Conservation (phyloP, 495 filamentous ascomycete species). For the Chaetomidium leptoderma region DNA sequence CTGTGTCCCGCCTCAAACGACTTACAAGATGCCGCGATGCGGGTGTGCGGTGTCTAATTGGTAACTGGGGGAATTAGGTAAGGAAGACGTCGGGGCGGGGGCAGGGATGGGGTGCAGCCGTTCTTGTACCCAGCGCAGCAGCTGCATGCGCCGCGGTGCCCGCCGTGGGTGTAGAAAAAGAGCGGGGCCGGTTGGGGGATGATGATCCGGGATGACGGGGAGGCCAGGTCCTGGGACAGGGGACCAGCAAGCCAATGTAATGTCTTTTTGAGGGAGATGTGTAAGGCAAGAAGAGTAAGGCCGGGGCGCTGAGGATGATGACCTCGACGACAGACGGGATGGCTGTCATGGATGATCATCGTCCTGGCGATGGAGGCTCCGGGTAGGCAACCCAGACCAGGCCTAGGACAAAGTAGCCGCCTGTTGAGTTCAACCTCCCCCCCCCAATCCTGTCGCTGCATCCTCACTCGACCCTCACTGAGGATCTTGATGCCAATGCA, state of each 20-base stretch:
- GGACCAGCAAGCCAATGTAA: neutral
- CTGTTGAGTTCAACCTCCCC: neutral
- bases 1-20: constrained; percentile 9
- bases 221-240: neutral
- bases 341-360: neutral
- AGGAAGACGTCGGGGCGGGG: constrained; percentile 17
- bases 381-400: neutral
- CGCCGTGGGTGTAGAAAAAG: constrained; percentile 1
- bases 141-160: constrained; percentile 7
- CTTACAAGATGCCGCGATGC: constrained; percentile 16
- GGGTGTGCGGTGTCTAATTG: constrained; percentile 13
- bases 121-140: constrained; percentile 19
- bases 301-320: neutral
- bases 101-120: constrained; percentile 17
- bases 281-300: neutral
- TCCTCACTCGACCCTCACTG: neutral
- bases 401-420: no score
- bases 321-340: neutral
- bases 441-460: neutral
- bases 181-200: neutral
- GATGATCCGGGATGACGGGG: neutral
- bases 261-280: neutral
- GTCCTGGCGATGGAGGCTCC: constrained; percentile 2
- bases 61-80: constrained; percentile 21
- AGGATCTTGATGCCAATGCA: neutral